phyloP scores from a whole-genome alignment of 73 alveolate genomes.

The Tetrahymena thermophila region DNA sequence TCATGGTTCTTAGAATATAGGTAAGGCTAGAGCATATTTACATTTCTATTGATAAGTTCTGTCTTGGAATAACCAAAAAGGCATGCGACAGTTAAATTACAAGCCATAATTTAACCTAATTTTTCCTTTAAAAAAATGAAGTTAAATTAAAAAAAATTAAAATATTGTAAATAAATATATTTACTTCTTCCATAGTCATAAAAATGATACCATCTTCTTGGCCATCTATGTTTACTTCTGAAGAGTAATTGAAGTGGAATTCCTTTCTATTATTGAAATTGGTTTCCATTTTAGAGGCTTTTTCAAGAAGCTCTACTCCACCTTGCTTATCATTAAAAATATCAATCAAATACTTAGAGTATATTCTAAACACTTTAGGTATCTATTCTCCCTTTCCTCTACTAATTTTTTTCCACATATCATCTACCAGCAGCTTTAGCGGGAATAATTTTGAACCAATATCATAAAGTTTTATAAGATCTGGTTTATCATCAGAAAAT shows the following conservation, averaged over 20 bases:
- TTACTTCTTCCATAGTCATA: constrained; percentile 31
- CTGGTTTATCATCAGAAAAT: constrained; percentile 47
- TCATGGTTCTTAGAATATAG: constrained; percentile 31
- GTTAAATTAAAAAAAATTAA: neutral
- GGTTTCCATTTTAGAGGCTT: constrained; percentile 31
- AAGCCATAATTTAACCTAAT: constrained; percentile 33
- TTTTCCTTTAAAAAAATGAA: neutral
- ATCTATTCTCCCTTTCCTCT: constrained; percentile 18
- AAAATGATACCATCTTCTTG: constrained; percentile 41
- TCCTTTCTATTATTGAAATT: constrained; percentile 28
- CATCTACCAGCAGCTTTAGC: constrained; percentile 19
- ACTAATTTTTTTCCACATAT: constrained; percentile 26
- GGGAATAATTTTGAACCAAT: constrained; percentile 43
- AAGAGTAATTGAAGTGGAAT: constrained; percentile 20
- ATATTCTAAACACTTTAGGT: constrained; percentile 31
- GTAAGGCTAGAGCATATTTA: constrained; percentile 16
- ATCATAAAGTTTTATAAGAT: constrained; percentile 27
- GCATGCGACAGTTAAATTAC: constrained; percentile 31
- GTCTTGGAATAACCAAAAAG: constrained; percentile 29
- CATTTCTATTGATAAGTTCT: constrained; percentile 28
- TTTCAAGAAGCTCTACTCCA: constrained; percentile 28
- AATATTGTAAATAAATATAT: neutral
- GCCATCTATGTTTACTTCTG: constrained; percentile 38
- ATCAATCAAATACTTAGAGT: constrained; percentile 34
- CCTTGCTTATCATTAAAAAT: constrained; percentile 31